These are phyloP conservation scores for Cystobasidiaceae sp. DNA, from an alignment of 1,284 basidiomycete genomes.

Conservation along the genomic window DNA sequence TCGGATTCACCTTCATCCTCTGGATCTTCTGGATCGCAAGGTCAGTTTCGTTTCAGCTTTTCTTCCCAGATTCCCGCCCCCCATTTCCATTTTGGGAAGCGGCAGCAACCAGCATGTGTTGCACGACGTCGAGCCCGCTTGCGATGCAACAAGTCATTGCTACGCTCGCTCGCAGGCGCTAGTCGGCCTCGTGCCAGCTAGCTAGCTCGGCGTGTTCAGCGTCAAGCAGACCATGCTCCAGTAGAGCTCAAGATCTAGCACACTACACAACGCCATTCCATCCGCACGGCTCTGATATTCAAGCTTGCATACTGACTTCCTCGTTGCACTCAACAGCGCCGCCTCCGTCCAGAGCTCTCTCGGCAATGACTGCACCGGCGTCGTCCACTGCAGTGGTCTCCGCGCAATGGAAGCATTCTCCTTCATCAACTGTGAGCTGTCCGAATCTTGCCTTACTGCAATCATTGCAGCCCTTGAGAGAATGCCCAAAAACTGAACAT, in stretches of 20 bases:
- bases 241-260: no score
- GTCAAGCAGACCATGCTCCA: no score
- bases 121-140: no score
- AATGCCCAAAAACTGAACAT: background rate
- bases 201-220: no score
- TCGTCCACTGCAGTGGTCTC: conserved; percentile 37
- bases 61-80: background rate
- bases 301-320: no score
- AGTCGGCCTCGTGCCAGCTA: no score
- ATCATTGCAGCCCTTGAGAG: background rate
- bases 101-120: background rate
- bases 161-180: no score
- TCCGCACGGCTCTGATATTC: no score
- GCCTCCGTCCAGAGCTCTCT: conserved; percentile 23
- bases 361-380: conserved; percentile 13
- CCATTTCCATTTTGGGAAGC: background rate
- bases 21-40: conserved; percentile 29
- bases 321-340: conserved; percentile 13
- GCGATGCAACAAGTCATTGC: no score
- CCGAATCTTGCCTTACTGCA: background rate
- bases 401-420: conserved; percentile 39
- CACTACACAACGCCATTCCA: no score
- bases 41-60: conserved; percentile 11
- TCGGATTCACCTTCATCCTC: conserved; percentile 28
- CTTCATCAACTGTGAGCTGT: conserved; percentile 37